Conservation (phyloP, 768 basidiomycete genomes). For the Kockovaella imperatae region DNA sequence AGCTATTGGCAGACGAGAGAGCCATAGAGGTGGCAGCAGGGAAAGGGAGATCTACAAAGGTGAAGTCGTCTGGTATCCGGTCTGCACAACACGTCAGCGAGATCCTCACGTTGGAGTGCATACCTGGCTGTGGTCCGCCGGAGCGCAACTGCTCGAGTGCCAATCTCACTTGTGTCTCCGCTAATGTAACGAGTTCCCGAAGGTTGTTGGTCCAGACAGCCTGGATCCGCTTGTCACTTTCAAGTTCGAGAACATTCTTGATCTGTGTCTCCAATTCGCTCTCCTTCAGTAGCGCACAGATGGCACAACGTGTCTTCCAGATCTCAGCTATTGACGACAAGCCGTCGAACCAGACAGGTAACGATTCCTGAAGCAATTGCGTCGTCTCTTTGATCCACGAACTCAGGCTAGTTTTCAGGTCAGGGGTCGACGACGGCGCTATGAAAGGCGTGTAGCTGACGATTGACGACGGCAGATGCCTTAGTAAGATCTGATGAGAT, state of each 20-base stretch:
- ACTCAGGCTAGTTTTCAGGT: constrained; percentile 7
- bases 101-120: too few species aligned
- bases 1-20: constrained; percentile 12
- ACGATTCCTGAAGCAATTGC: constrained; percentile 11
- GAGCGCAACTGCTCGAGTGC: constrained; percentile 1
- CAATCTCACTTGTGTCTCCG: constrained; percentile 6
- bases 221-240: constrained; percentile 21
- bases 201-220: constrained; percentile 23
- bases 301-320: constrained; percentile 17
- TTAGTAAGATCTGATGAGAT: constrained; percentile 67
- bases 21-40: constrained; percentile 18
- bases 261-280: constrained; percentile 17
- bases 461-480: constrained; percentile 63
- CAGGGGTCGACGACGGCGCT: constrained; percentile 52
- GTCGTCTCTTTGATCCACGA: constrained; percentile 18
- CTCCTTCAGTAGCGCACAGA: constrained; percentile 3
- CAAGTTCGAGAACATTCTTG: constrained; percentile 15
- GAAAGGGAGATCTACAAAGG: constrained; percentile 28
- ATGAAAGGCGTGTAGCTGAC: constrained; percentile 78
- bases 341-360: constrained; percentile 25
- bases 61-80: constrained; percentile 12
- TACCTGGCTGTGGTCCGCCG: not conserved
- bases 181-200: constrained; percentile 9
- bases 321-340: constrained; percentile 18
- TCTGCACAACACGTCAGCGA: not conserved